A percentile compares a stretch with the other conserved stretches of the same genome.
These are phyloP conservation scores for Symmetrospora coprosmae DNA, from an alignment of 768 basidiomycete genomes.

Conservation along the genomic window DNA sequence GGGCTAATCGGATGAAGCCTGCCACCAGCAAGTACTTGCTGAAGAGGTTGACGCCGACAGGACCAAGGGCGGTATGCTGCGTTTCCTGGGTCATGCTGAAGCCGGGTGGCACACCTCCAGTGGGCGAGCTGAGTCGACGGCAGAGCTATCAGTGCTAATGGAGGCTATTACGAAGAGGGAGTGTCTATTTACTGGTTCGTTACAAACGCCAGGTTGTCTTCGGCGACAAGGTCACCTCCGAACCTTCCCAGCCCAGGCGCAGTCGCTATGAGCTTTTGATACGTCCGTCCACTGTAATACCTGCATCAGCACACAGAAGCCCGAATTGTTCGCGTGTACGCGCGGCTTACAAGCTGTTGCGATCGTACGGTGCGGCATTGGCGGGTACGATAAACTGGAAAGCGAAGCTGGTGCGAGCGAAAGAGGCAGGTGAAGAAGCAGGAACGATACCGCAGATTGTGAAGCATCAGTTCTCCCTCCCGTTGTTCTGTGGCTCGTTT, in stretches of 20 bases:
- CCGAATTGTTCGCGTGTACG: not conserved
- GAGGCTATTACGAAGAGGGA: no score
- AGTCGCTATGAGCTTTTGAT: conserved; percentile 9
- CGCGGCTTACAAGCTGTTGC: not conserved
- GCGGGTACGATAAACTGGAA: conserved; percentile 1
- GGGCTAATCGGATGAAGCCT: not conserved
- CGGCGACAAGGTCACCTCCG: not conserved
- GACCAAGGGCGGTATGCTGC: not conserved
- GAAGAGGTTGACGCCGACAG: conserved; percentile 4
- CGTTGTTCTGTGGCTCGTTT: no score
- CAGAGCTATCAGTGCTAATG: no score
- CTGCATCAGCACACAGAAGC: not conserved
- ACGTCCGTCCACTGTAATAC: conserved; percentile 11
- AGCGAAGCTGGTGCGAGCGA: no score
- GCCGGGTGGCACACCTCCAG: conserved; percentile 11
- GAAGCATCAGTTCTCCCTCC: no score
- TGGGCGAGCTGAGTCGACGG: no score
- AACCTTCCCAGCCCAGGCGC: conserved; percentile 11
- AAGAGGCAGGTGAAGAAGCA: no score
- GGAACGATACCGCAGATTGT: no score
- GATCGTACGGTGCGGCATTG: conserved; percentile 10
- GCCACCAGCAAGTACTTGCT: conserved; percentile 17
- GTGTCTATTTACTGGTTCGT: no score
- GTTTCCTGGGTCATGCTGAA: conserved; percentile 5
- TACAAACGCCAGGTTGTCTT: not conserved